Conservation (phyloP, 1,284 basidiomycete species). For the Vanrija humicola region DNA sequence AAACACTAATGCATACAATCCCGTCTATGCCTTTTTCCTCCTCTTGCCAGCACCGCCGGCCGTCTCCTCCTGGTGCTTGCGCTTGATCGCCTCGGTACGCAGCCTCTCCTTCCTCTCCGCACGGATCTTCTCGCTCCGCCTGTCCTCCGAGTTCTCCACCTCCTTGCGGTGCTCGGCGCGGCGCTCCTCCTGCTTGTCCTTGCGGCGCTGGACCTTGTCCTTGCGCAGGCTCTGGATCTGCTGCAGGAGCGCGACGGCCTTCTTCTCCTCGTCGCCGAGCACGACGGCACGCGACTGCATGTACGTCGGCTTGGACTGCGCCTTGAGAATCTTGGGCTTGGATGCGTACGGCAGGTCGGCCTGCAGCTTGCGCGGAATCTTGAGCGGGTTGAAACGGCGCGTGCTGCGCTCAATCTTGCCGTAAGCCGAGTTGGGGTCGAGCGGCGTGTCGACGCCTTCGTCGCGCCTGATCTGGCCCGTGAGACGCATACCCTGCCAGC, state of each 20-base stretch:
- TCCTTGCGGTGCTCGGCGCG: conserved; percentile 41
- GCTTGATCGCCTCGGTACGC: conserved; percentile 44
- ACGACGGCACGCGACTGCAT: conserved; percentile 90
- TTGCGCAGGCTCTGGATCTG: conserved; percentile 90
- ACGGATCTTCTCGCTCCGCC: conserved; percentile 72
- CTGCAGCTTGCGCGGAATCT: conserved; percentile 84
- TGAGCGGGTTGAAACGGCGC: conserved; percentile 87
- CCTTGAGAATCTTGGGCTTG: conserved; percentile 79
- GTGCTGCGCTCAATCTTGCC: conserved; percentile 69
- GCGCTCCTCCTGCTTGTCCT: conserved; percentile 73
- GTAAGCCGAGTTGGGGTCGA: conserved; percentile 82
- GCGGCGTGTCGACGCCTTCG: conserved; percentile 76
- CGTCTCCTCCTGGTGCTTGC: conserved; percentile 34
- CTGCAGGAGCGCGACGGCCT: conserved; percentile 85
- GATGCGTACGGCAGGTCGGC: conserved; percentile 84
- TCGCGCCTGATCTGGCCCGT: conserved; percentile 88
- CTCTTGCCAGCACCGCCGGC: conserved; percentile 17
- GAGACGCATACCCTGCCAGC: conserved; percentile 90
- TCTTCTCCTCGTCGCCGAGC: conserved; percentile 90
- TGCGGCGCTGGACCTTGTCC: conserved; percentile 72
- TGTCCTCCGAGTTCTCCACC: conserved; percentile 70
- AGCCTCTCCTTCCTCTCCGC: conserved; percentile 63
- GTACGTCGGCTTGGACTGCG: conserved; percentile 73
- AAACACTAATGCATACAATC: neutral
- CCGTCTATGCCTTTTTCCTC: neutral